Percentiles rank a stretch among this genome's conserved stretches.
phyloP scores from a whole-genome alignment of 2,329 filamentous ascomycete genomes.

The Aspergillus calidoustus region DNA sequence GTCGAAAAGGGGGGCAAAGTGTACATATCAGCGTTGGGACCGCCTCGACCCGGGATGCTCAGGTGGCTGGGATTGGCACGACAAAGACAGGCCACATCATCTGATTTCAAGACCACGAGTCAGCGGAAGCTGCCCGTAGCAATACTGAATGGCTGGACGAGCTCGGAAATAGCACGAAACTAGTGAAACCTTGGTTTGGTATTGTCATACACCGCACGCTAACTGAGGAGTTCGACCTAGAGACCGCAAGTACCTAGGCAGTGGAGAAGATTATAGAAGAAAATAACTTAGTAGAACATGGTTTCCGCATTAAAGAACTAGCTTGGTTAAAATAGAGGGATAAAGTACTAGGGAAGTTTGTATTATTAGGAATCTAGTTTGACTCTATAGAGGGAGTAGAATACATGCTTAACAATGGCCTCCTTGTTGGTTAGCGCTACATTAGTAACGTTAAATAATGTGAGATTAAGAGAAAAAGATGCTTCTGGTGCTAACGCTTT shows the following conservation, averaged over 20 bases:
- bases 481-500: slow-evolving; percentile 27
- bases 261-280: slow-evolving; percentile 25
- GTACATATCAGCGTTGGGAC: too few species aligned
- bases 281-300: slow-evolving; percentile 18
- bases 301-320: slow-evolving; percentile 31
- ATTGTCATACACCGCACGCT: slow-evolving; percentile 25
- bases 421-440: slow-evolving; percentile 28
- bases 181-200: slow-evolving; percentile 26
- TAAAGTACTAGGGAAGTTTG: slow-evolving; percentile 26
- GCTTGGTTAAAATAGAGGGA: slow-evolving; percentile 35
- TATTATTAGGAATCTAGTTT: slow-evolving; percentile 24
- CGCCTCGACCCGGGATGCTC: too few species aligned
- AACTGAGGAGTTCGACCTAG: slow-evolving; percentile 25
- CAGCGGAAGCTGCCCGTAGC: slow-evolving; percentile 23
- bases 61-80: slow-evolving; percentile 24
- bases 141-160: slow-evolving; percentile 29
- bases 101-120: slow-evolving; percentile 26
- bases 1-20: too few species aligned
- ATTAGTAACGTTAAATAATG: slow-evolving; percentile 27
- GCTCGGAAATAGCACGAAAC: slow-evolving; percentile 26
- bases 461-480: slow-evolving; percentile 30
- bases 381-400: slow-evolving; percentile 30
- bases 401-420: slow-evolving; percentile 25
- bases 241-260: slow-evolving; percentile 17
- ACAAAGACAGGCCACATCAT: slow-evolving; percentile 31